Evolutionary conservation across 2,329 filamentous ascomycete species (phyloP).

Genomic region (Phoma sp.): DNA sequence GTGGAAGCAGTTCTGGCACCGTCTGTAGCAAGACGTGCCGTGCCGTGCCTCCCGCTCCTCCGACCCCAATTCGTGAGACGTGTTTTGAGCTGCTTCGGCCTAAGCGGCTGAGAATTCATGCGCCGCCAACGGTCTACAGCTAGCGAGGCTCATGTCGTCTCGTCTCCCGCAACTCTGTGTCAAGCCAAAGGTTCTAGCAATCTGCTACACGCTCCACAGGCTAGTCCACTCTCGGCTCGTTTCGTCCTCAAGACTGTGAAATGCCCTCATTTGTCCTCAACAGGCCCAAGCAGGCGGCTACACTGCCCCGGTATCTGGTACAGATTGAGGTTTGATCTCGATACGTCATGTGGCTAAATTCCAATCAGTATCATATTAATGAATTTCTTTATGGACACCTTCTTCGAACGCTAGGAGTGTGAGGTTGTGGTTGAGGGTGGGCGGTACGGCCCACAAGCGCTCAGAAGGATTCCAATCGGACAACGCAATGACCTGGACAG

Average conservation of each 20-base stretch:
- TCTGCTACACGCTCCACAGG: slow-evolving; percentile 29
- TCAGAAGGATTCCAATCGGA: slow-evolving; percentile 20
- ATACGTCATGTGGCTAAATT: slow-evolving; percentile 15
- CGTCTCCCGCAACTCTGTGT: slow-evolving; percentile 27
- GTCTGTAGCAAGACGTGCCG: slow-evolving; percentile 24
- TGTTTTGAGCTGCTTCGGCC: slow-evolving; percentile 38
- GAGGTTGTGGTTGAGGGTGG: slow-evolving; percentile 23
- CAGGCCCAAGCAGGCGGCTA: slow-evolving; percentile 30
- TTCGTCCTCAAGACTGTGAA: slow-evolving; percentile 25
- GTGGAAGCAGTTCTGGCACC: background rate
- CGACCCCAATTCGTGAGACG: slow-evolving; percentile 26
- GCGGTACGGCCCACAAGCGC: slow-evolving; percentile 4
- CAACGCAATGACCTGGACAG: slow-evolving; percentile 20
- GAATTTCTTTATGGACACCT: slow-evolving; percentile 16
- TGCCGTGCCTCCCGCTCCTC: slow-evolving; percentile 33
- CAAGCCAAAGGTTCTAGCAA: slow-evolving; percentile 28
- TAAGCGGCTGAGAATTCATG: slow-evolving; percentile 34
- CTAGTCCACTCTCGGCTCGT: slow-evolving; percentile 31
- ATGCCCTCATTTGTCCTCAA: slow-evolving; percentile 31
- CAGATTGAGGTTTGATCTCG: slow-evolving; percentile 32
- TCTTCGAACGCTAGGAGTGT: slow-evolving; percentile 23
- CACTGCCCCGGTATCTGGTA: slow-evolving; percentile 23
- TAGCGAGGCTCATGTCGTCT: slow-evolving; percentile 27
- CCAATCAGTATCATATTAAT: slow-evolving; percentile 21
- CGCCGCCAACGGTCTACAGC: slow-evolving; percentile 24